A percentile compares a stretch with the other conserved stretches of the same genome.
phyloP scores from a whole-genome alignment of 345 rosid species.

The Jatropha curcas region DNA sequence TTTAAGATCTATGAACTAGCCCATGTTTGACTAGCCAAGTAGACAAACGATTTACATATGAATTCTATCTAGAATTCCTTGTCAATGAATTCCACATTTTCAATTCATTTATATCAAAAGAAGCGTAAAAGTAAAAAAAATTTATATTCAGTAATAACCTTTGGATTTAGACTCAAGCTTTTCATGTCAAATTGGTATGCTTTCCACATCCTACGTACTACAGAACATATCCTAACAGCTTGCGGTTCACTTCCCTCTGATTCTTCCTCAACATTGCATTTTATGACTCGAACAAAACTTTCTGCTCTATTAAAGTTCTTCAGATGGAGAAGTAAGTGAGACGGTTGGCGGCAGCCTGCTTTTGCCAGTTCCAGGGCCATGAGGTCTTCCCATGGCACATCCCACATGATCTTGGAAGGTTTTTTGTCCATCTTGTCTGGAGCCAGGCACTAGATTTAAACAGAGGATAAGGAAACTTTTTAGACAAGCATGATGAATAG shows the following conservation, averaged over 20 bases:
- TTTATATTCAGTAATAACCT: constrained; percentile 45
- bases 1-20: too few relatives aligned
- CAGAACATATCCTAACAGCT: constrained; percentile 83
- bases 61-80: too few relatives aligned
- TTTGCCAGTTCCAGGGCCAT: constrained; percentile 96
- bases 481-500: neutral
- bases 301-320: constrained; percentile 82
- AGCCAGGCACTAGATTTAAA: constrained; percentile 57
- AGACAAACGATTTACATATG: too few relatives aligned
- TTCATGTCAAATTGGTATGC: constrained; percentile 61
- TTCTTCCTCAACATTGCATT: constrained; percentile 64
- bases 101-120: too few relatives aligned
- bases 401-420: constrained; percentile 96
- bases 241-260: constrained; percentile 64
- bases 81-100: too few relatives aligned
- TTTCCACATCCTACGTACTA: constrained; percentile 86
- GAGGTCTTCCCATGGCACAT: constrained; percentile 92
- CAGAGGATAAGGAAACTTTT: constrained; percentile 7
- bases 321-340: constrained; percentile 87
- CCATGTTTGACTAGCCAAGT: too few relatives aligned
- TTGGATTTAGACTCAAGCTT: constrained; percentile 56
- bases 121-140: too few relatives aligned
- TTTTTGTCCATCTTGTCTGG: constrained; percentile 82
- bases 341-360: constrained; percentile 73
- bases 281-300: constrained; percentile 79